Percentiles rank a stretch among this genome's conserved stretches.
These are phyloP conservation scores for Arachnopeziza araneosa DNA, from an alignment of 2,329 filamentous ascomycete species.

Conservation along the genomic window DNA sequence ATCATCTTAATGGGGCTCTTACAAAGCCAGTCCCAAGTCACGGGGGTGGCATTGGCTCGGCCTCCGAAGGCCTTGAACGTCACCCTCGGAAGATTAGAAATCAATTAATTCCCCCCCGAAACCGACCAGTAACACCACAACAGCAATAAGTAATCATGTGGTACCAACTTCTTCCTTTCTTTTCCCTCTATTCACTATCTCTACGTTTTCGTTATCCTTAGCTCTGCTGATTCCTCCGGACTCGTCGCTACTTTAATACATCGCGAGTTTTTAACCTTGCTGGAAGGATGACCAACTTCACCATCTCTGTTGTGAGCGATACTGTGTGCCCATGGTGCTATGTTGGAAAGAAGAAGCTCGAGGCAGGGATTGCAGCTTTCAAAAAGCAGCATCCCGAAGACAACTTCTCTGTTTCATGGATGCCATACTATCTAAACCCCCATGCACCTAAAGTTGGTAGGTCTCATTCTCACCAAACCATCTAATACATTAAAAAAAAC, in stretches of 20 bases:
- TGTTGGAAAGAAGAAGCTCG: slow-evolving; percentile 70
- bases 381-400: slow-evolving; percentile 58
- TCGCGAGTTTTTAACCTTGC: slow-evolving; percentile 4
- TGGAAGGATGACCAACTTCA: slow-evolving; percentile 63
- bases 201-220: neutral
- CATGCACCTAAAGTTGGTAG: slow-evolving; percentile 46
- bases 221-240: too few relatives aligned
- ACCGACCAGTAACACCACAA: neutral
- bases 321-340: slow-evolving; percentile 78
- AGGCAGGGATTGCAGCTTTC: slow-evolving; percentile 64
- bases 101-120: neutral
- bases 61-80: neutral
- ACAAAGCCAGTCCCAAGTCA: neutral
- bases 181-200: slow-evolving; percentile 16
- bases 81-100: neutral
- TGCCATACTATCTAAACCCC: slow-evolving; percentile 76
- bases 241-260: neutral
- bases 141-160: neutral
- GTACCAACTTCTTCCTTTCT: neutral
- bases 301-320: slow-evolving; percentile 75
- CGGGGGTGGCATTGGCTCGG: neutral
- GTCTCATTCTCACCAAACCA: slow-evolving; percentile 26
- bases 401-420: slow-evolving; percentile 69
- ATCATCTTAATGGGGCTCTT: neutral
- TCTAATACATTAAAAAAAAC: slow-evolving; percentile 9